Conservation (phyloP, 2,329 filamentous ascomycete genomes). For the Cyphellophora attinorum region DNA sequence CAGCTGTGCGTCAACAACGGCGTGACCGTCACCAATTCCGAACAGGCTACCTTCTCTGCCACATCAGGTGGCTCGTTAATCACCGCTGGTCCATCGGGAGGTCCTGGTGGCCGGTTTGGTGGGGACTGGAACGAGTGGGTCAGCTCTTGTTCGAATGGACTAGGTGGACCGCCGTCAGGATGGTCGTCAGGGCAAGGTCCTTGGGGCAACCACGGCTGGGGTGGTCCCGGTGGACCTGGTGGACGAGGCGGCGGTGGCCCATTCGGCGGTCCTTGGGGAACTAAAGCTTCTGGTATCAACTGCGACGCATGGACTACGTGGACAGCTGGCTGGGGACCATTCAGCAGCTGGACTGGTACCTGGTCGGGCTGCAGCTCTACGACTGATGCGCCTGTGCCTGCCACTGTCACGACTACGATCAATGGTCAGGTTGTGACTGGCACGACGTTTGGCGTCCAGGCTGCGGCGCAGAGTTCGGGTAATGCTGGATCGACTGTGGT, state of each 20-base stretch:
- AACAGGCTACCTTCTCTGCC: constrained; percentile 19
- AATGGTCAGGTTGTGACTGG: constrained; percentile 18
- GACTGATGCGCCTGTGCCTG: constrained; percentile 14
- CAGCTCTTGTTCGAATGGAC: constrained; percentile 13
- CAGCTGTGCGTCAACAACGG: constrained; percentile 20
- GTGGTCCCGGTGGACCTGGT: constrained; percentile 8
- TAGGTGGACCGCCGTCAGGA: constrained; percentile 15
- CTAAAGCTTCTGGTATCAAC: constrained; percentile 16
- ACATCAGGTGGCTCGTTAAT: constrained; percentile 18
- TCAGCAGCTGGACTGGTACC: constrained; percentile 17
- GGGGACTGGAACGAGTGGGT: constrained; percentile 16
- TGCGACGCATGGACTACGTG: constrained; percentile 19
- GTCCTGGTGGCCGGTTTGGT: constrained; percentile 15
- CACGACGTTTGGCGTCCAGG: constrained; percentile 20
- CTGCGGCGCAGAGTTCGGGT: constrained; percentile 10
- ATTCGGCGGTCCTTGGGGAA: constrained; percentile 17
- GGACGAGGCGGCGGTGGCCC: constrained; percentile 11
- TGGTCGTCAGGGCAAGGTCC: constrained; percentile 12
- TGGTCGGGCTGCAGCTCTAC: constrained; percentile 19
- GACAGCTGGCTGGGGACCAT: constrained; percentile 19
- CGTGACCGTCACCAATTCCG: constrained; percentile 15
- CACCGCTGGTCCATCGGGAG: constrained; percentile 12
- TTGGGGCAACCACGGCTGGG: constrained; percentile 13
- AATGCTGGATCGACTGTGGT: constrained; percentile 5
- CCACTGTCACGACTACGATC: constrained; percentile 18